Evolutionary conservation across 2,329 filamentous ascomycete genomes (phyloP).

Genomic region (Corynespora cassiicola): DNA sequence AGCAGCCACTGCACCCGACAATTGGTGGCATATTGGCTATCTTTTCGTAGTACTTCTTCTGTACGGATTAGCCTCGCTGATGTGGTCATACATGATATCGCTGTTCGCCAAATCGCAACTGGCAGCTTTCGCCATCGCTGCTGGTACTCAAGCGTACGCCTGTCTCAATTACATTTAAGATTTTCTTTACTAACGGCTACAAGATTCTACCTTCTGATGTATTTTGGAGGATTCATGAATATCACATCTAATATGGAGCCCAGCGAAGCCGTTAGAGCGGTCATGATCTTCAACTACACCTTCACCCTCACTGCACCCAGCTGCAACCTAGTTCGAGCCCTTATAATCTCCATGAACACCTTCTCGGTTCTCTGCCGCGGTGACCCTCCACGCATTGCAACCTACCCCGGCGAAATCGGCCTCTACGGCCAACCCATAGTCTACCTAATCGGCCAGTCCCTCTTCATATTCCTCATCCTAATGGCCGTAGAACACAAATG

Average conservation of each 20-base stretch:
- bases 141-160: slow-evolving; percentile 69
- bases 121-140: slow-evolving; percentile 79
- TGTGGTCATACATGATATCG: slow-evolving; percentile 80
- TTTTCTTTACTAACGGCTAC: slow-evolving; percentile 1
- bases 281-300: slow-evolving; percentile 75
- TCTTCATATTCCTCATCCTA: slow-evolving; percentile 72
- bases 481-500: slow-evolving; percentile 79
- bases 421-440: slow-evolving; percentile 84
- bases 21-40: slow-evolving; percentile 82
- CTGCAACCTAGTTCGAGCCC: slow-evolving; percentile 71
- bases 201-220: slow-evolving; percentile 52
- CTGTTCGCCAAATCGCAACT: slow-evolving; percentile 81
- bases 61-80: slow-evolving; percentile 77
- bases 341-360: slow-evolving; percentile 80
- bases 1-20: slow-evolving; percentile 56
- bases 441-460: slow-evolving; percentile 76
- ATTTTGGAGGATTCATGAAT: slow-evolving; percentile 44
- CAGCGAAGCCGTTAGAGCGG: slow-evolving; percentile 32
- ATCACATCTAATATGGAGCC: slow-evolving; percentile 19
- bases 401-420: slow-evolving; percentile 71
- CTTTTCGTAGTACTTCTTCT: slow-evolving; percentile 80
- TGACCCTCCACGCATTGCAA: slow-evolving; percentile 66
- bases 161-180: slow-evolving; percentile 7
- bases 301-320: slow-evolving; percentile 76
- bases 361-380: slow-evolving; percentile 76